These are phyloP conservation scores for Phaeosphaeria sp. DNA, from an alignment of 2,329 filamentous ascomycete species.

Conservation along the genomic window DNA sequence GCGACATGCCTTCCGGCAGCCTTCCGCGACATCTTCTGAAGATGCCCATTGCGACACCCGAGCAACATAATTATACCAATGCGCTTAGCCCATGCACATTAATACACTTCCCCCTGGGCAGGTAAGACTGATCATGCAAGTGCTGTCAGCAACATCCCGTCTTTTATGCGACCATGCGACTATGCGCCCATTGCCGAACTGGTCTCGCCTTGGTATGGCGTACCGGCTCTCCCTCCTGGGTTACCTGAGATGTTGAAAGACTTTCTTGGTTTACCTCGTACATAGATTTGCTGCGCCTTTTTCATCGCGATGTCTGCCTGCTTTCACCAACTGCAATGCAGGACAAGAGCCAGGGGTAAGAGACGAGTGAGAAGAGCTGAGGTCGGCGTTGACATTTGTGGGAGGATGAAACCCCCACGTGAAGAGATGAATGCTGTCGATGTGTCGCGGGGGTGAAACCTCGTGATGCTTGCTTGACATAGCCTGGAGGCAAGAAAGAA, in stretches of 20 bases:
- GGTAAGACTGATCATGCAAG: slow-evolving; percentile 29
- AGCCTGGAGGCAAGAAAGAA: background rate
- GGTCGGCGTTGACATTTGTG: background rate
- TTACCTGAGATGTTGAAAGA: background rate
- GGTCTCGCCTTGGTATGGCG: slow-evolving; percentile 3
- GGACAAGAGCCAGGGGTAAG: background rate
- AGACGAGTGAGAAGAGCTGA: background rate
- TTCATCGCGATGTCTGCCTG: slow-evolving; percentile 19
- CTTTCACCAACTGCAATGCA: slow-evolving; percentile 9
- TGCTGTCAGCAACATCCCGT: slow-evolving; percentile 20
- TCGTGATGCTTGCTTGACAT: slow-evolving; percentile 2
- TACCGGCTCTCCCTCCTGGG: background rate
- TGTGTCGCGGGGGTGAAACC: slow-evolving; percentile 12
- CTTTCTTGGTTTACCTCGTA: slow-evolving; percentile 12
- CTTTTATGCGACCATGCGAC: slow-evolving; percentile 16
- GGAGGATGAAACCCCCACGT: background rate
- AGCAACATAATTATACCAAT: slow-evolving; percentile 12
- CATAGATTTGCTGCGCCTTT: slow-evolving; percentile 7
- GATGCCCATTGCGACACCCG: slow-evolving; percentile 31
- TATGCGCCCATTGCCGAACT: slow-evolving; percentile 7
- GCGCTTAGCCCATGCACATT: slow-evolving; percentile 20
- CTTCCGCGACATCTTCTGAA: slow-evolving; percentile 15
- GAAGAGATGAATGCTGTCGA: background rate
- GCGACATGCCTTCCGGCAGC: slow-evolving; percentile 1
- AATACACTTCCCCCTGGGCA: slow-evolving; percentile 10